Conservation (phyloP, 345 rosid genomes). For the Capsella bursapastoris region DNA sequence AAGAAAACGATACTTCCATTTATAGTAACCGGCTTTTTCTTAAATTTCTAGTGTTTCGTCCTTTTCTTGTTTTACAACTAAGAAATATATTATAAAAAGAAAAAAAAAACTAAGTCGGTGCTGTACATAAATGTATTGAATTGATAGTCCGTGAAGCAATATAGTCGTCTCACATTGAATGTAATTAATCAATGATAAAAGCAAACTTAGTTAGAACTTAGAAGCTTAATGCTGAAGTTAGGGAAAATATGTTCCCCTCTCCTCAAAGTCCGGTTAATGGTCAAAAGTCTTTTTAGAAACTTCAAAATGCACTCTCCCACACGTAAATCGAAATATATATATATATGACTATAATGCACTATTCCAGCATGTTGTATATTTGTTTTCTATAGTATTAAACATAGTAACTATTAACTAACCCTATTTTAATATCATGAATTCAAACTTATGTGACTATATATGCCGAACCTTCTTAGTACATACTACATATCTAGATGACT, state of each 20-base stretch:
- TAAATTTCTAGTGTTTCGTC: slow-evolving; percentile 6
- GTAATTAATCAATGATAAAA: slow-evolving; percentile 15
- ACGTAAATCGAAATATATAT: slow-evolving; percentile 6
- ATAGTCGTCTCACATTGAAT: slow-evolving; percentile 39
- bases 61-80: slow-evolving; percentile 31
- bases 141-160: slow-evolving; percentile 40
- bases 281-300: slow-evolving; percentile 37
- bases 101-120: slow-evolving; percentile 35
- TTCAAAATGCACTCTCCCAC: slow-evolving; percentile 40
- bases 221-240: slow-evolving; percentile 43
- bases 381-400: not conserved
- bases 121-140: slow-evolving; percentile 38
- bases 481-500: not conserved
- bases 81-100: slow-evolving; percentile 15
- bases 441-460: slow-evolving; percentile 6
- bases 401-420: slow-evolving; percentile 10
- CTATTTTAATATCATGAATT: slow-evolving; percentile 12
- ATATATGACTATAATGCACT: slow-evolving; percentile 33
- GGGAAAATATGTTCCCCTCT: slow-evolving; percentile 46
- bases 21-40: slow-evolving; percentile 27
- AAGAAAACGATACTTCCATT: slow-evolving; percentile 36
- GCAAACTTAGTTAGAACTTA: slow-evolving; percentile 6
- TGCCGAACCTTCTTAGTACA: not conserved
- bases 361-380: slow-evolving; percentile 28
- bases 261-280: slow-evolving; percentile 45